Conservation (phyloP, 2,329 filamentous ascomycete genomes). For the Biscogniauxia marginata region DNA sequence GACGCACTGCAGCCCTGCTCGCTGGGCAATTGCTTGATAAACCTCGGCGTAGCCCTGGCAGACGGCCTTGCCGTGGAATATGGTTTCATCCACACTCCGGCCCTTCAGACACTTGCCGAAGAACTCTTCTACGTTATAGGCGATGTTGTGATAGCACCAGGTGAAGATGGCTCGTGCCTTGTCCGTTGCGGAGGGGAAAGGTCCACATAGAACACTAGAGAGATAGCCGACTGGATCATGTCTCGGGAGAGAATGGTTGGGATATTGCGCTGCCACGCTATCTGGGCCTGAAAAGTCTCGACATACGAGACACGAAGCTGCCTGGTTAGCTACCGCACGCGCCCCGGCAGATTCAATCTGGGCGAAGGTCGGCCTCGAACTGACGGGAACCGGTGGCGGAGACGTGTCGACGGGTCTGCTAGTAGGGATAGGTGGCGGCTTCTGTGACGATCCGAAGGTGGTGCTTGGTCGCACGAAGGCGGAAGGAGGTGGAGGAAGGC, state of each 20-base stretch:
- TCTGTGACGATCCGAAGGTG: slow-evolving; percentile 23
- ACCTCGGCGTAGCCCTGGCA: slow-evolving; percentile 89
- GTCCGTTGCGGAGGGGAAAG: slow-evolving; percentile 80
- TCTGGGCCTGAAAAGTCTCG: slow-evolving; percentile 87
- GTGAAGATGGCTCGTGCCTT: slow-evolving; percentile 92
- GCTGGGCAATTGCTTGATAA: slow-evolving; percentile 73
- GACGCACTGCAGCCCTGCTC: slow-evolving; percentile 75
- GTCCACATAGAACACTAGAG: slow-evolving; percentile 72
- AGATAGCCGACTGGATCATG: slow-evolving; percentile 69
- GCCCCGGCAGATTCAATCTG: slow-evolving; percentile 47
- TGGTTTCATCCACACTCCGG: slow-evolving; percentile 68
- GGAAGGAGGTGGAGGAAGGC: slow-evolving; percentile 39
- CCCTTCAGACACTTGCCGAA: slow-evolving; percentile 68
- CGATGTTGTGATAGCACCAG: slow-evolving; percentile 93
- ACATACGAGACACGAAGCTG: slow-evolving; percentile 66
- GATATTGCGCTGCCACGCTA: slow-evolving; percentile 72
- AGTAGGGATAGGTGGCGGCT: slow-evolving; percentile 20
- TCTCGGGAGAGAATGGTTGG: slow-evolving; percentile 66
- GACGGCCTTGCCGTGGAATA: slow-evolving; percentile 77
- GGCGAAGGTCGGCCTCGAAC: slow-evolving; percentile 51
- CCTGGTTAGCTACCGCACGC: slow-evolving; percentile 29
- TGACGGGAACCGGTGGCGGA: slow-evolving; percentile 52
- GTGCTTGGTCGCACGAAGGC: slow-evolving; percentile 33
- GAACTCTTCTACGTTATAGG: slow-evolving; percentile 79
- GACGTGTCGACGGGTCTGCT: slow-evolving; percentile 34